phyloP scores from a whole-genome alignment of 306 rosid species.

The Cajanus cajan region DNA sequence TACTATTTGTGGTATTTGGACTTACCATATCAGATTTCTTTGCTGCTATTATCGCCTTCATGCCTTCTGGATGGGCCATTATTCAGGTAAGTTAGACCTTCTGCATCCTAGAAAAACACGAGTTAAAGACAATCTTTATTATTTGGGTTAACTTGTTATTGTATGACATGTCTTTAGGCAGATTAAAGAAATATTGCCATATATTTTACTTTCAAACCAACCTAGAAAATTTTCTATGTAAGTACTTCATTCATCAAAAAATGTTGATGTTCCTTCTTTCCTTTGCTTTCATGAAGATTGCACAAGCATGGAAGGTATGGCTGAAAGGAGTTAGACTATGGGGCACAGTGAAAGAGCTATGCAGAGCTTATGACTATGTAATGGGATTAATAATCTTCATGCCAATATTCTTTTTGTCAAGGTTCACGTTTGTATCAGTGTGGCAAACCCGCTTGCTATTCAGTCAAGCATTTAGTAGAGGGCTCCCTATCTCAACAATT shows the following conservation, averaged over 20 bases:
- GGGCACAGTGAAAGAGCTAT: slow-evolving; percentile 82
- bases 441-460: slow-evolving; percentile 89
- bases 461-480: slow-evolving; percentile 96
- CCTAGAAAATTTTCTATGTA: not conserved
- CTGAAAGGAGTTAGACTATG: slow-evolving; percentile 62
- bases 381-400: slow-evolving; percentile 83
- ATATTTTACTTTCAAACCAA: not conserved
- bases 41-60: slow-evolving; percentile 83
- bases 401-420: slow-evolving; percentile 78
- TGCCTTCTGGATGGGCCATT: slow-evolving; percentile 95
- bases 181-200: too few relatives aligned
- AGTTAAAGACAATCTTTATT: too few relatives aligned
- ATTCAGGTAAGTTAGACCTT: slow-evolving; percentile 59
- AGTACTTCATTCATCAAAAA: not conserved
- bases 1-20: slow-evolving; percentile 75
- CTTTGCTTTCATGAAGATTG: slow-evolving; percentile 57
- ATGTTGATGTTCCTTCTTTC: not conserved
- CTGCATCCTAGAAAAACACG: too few relatives aligned
- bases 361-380: slow-evolving; percentile 79
- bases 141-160: too few relatives aligned
- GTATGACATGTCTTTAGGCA: too few relatives aligned
- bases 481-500: slow-evolving; percentile 91
- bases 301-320: slow-evolving; percentile 67
- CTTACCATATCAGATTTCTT: slow-evolving; percentile 84
- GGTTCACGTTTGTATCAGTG: slow-evolving; percentile 93